Percentiles rank a stretch among this genome's conserved stretches.
Conservation (phyloP, 2,329 filamentous ascomycete genomes). For the Phaeophleospora eucalypticola region DNA sequence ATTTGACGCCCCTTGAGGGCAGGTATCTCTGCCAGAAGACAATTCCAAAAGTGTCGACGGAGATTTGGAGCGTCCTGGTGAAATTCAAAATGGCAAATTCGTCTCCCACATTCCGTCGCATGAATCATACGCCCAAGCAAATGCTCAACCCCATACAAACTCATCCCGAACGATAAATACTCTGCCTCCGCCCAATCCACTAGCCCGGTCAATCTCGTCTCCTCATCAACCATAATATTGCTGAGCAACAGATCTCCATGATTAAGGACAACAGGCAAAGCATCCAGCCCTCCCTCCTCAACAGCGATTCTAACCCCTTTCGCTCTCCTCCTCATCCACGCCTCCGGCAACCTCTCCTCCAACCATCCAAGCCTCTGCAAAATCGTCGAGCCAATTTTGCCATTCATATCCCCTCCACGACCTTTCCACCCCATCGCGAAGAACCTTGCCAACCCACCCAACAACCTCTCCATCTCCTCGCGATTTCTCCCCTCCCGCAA, state of each 20-base stretch:
- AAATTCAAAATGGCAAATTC: constrained; percentile 41
- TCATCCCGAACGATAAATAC: constrained; percentile 56
- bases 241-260: constrained; percentile 58
- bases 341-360: constrained; percentile 3
- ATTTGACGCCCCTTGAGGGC: constrained; percentile 31
- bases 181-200: constrained; percentile 65
- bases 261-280: constrained; percentile 53
- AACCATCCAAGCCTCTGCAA: constrained; percentile 7
- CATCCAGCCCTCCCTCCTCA: constrained; percentile 18
- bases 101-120: not conserved
- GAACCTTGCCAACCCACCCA: constrained; percentile 11
- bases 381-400: constrained; percentile 10
- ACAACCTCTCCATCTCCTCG: constrained; percentile 3
- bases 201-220: constrained; percentile 48
- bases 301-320: not conserved
- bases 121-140: constrained; percentile 49
- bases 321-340: constrained; percentile 6
- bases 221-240: constrained; percentile 53
- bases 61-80: constrained; percentile 43
- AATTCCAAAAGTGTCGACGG: constrained; percentile 50
- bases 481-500: not conserved
- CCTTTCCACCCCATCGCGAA: constrained; percentile 12
- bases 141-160: constrained; percentile 59
- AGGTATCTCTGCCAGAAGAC: constrained; percentile 35
- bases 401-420: constrained; percentile 2